Evolutionary conservation across 768 basidiomycete species (phyloP).

Genomic region (Imleria badia): DNA sequence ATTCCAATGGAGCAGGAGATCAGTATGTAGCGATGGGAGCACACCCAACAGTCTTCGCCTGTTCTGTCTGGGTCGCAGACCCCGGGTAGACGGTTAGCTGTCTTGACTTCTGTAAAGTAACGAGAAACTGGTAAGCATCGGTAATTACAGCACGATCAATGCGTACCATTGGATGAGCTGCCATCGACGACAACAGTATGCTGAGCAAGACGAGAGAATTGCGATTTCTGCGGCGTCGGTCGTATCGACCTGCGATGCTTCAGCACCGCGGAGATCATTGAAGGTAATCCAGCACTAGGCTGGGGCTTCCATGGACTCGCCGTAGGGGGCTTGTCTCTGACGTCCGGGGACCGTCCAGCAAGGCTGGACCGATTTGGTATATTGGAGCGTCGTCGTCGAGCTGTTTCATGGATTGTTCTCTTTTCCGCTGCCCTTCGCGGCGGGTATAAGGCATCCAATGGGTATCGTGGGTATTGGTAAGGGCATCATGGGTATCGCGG

Average conservation of each 20-base stretch:
- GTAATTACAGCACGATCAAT: neutral
- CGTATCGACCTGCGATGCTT: conserved; percentile 14
- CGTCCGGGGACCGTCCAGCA: neutral
- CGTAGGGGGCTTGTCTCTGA: conserved; percentile 1
- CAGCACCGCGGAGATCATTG: neutral
- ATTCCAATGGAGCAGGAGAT: neutral
- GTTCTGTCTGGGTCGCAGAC: conserved; percentile 16
- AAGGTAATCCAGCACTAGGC: conserved; percentile 5
- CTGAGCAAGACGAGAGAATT: neutral
- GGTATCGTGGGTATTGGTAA: neutral
- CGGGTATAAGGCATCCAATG: neutral
- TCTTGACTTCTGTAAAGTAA: conserved; percentile 8
- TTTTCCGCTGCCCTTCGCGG: conserved; percentile 10
- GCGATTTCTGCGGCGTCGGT: conserved; percentile 4
- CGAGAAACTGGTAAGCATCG: neutral
- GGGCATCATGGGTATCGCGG: conserved; percentile 5
- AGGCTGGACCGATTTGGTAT: conserved; percentile 1
- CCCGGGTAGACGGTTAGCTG: conserved; percentile 6
- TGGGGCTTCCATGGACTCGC: conserved; percentile 5
- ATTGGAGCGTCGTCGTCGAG: conserved; percentile 2
- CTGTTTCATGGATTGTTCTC: conserved; percentile 14
- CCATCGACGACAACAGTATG: neutral
- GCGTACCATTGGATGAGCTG: conserved; percentile 1
- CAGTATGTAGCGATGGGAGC: neutral
- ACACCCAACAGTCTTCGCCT: neutral